Evolutionary conservation across 164 flowering plant species (phyloP).

Genomic region (Hamamelis virginiana): DNA sequence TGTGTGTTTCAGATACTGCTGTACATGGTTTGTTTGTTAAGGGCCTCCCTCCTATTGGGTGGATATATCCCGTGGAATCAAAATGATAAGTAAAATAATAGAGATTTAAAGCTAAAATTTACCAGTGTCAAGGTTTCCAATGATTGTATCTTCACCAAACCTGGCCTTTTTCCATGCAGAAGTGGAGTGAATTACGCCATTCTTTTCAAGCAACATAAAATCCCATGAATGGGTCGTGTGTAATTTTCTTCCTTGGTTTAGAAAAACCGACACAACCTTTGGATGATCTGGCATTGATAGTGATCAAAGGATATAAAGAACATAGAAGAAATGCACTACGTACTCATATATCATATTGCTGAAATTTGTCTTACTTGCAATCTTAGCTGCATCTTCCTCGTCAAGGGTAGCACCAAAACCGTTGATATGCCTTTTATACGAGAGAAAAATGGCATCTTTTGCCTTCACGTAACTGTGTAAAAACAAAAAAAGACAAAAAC

Average conservation of each 20-base stretch:
- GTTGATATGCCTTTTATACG: slow-evolving; percentile 46
- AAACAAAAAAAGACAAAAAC: background rate
- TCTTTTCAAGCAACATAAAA: slow-evolving; percentile 38
- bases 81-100: background rate
- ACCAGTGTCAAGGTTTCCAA: slow-evolving; percentile 56
- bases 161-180: slow-evolving; percentile 40
- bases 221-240: slow-evolving; percentile 68
- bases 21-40: too few species aligned
- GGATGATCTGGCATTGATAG: slow-evolving; percentile 39
- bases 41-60: too few species aligned
- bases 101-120: background rate
- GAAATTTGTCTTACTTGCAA: slow-evolving; percentile 37
- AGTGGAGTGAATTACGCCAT: slow-evolving; percentile 21
- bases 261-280: slow-evolving; percentile 46
- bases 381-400: slow-evolving; percentile 44
- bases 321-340: background rate
- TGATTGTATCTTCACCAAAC: slow-evolving; percentile 43
- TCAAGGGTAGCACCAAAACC: slow-evolving; percentile 64
- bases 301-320: too few species aligned
- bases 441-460: slow-evolving; percentile 46
- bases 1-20: too few species aligned
- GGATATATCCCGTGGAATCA: too few species aligned
- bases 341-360: background rate
- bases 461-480: slow-evolving; percentile 39
- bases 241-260: slow-evolving; percentile 25